These are phyloP conservation scores for Apocynum venetum DNA, from an alignment of 257 asterid species.

Conservation along the genomic window DNA sequence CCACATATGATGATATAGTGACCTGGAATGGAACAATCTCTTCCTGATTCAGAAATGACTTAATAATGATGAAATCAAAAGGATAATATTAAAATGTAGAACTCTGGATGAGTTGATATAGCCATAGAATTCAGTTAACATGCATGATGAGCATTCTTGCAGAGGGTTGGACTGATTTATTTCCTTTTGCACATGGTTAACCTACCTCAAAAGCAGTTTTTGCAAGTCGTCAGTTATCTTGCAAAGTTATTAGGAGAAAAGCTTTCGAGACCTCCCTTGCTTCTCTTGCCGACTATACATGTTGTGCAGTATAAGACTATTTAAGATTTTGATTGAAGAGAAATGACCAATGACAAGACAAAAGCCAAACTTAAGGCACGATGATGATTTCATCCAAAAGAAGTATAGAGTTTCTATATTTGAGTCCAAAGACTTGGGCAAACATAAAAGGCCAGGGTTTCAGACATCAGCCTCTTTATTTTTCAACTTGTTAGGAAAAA, in stretches of 20 bases:
- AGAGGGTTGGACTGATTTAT: not conserved
- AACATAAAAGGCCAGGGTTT: not conserved
- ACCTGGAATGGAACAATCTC: slow-evolving; percentile 46
- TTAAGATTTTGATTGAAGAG: not conserved
- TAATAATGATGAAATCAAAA: not conserved
- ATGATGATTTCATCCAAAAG: not conserved
- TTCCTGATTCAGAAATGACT: slow-evolving; percentile 1
- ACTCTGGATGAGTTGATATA: not conserved
- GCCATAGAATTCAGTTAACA: not conserved
- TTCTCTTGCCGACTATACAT: not conserved
- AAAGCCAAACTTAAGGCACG: not conserved
- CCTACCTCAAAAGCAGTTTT: not conserved
- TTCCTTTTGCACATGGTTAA: not conserved
- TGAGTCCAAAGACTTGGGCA: not conserved
- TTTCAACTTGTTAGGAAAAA: not conserved
- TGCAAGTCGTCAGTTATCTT: not conserved
- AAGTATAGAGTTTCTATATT: not conserved
- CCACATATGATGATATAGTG: slow-evolving; percentile 89
- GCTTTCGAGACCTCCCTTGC: not conserved
- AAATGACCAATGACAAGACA: not conserved
- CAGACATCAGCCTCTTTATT: not conserved
- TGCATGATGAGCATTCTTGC: not conserved
- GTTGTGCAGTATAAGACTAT: not conserved
- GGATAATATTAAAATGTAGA: not conserved
- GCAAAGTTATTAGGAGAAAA: not conserved